These are phyloP conservation scores for Russula olivacea DNA, from an alignment of 768 basidiomycete species.

Conservation along the genomic window DNA sequence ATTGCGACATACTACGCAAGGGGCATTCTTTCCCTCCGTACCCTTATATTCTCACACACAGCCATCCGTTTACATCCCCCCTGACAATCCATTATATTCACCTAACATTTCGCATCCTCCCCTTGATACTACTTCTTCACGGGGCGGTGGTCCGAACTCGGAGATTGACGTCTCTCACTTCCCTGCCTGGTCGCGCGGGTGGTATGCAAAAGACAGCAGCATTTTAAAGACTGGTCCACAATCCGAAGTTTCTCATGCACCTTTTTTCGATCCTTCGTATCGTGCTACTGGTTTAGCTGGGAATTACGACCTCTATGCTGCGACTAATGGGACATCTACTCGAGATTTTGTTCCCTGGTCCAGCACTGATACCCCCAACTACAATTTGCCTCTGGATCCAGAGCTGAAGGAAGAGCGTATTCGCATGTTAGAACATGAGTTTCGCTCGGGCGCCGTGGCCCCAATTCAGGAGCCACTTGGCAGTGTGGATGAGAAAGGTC, in stretches of 20 bases:
- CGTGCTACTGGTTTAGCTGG: not conserved
- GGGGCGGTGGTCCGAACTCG: slow-evolving; percentile 30
- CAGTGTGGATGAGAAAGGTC: slow-evolving; percentile 51
- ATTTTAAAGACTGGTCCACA: slow-evolving; percentile 11
- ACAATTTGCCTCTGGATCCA: slow-evolving; percentile 40
- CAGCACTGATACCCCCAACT: slow-evolving; percentile 41
- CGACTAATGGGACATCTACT: slow-evolving; percentile 38
- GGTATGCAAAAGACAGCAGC: slow-evolving; percentile 42
- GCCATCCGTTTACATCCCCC: not conserved
- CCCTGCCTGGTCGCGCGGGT: slow-evolving; percentile 56
- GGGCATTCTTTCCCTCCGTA: slow-evolving; percentile 48
- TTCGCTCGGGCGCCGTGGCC: slow-evolving; percentile 36
- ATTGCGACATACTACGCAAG: slow-evolving; percentile 27
- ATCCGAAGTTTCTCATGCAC: slow-evolving; percentile 24
- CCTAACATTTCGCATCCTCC: slow-evolving; percentile 1
- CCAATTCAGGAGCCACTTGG: slow-evolving; percentile 43
- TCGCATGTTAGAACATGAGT: slow-evolving; percentile 66
- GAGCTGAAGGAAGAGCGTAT: slow-evolving; percentile 62
- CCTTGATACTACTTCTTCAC: slow-evolving; percentile 12
- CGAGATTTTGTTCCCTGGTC: slow-evolving; percentile 48
- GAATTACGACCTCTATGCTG: slow-evolving; percentile 31
- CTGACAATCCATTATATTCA: not conserved
- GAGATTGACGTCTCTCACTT: slow-evolving; percentile 59
- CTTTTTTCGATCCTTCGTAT: slow-evolving; percentile 34
- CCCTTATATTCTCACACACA: slow-evolving; percentile 22